Percentiles rank a stretch among this genome's conserved stretches.
Conservation (phyloP, 345 rosid species). For the Eucalyptus marginata region DNA sequence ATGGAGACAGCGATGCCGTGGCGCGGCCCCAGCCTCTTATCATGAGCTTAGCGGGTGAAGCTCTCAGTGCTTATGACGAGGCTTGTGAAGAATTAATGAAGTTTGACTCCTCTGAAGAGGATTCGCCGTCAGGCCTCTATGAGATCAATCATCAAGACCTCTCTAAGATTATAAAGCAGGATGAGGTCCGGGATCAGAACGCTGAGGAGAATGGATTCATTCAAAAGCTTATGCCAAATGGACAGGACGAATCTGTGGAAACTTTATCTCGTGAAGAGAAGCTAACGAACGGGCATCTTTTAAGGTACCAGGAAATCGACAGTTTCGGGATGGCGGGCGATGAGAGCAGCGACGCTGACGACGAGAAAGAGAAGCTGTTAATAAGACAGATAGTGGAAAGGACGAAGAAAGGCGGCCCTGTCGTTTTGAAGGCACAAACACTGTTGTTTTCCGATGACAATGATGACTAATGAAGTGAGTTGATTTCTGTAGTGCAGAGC, state of each 20-base stretch:
- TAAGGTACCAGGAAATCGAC: neutral
- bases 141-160: conserved; percentile 2
- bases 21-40: conserved; percentile 33
- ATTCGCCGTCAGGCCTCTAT: conserved; percentile 12
- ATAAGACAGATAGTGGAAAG: conserved; percentile 82
- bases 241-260: neutral
- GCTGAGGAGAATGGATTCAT: neutral
- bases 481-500: neutral
- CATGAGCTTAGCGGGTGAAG: conserved; percentile 65
- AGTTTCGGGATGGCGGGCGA: conserved; percentile 17
- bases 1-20: conserved; percentile 2
- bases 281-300: neutral
- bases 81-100: conserved; percentile 60
- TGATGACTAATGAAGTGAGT: neutral
- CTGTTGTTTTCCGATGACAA: conserved; percentile 33
- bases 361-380: conserved; percentile 54
- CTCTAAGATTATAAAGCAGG: neutral
- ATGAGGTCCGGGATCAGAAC: neutral
- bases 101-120: conserved; percentile 51
- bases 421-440: conserved; percentile 58
- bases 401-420: conserved; percentile 72
- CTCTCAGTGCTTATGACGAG: conserved; percentile 69
- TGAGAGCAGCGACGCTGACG: conserved; percentile 36
- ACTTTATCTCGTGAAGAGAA: neutral
- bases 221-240: neutral